Conservation (phyloP, 805 yeast species). For the Kodamaea restingae region DNA sequence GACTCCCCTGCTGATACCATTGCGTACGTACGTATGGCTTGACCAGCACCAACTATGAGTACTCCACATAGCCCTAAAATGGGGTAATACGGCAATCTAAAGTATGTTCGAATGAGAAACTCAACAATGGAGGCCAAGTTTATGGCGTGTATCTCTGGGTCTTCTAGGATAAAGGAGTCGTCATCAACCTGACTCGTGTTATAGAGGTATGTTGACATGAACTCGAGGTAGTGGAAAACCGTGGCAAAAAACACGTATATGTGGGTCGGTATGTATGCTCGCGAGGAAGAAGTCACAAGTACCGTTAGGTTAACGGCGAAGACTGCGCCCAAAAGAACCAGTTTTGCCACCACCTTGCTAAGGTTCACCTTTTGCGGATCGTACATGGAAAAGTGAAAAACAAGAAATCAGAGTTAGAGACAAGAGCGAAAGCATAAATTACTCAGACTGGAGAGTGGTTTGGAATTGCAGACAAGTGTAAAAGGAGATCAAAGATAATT, state of each 20-base stretch:
- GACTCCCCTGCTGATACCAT: constrained; percentile 87
- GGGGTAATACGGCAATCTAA: constrained; percentile 3
- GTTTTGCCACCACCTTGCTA: constrained; percentile 28
- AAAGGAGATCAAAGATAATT: too few relatives aligned
- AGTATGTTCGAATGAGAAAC: constrained; percentile 8
- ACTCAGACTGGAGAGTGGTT: too few relatives aligned
- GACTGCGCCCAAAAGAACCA: constrained; percentile 29
- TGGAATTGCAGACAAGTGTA: too few relatives aligned
- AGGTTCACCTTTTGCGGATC: constrained; percentile 27
- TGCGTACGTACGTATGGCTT: constrained; percentile 62
- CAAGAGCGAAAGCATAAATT: too few relatives aligned
- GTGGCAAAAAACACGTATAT: constrained; percentile 19
- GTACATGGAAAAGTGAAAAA: constrained; percentile 13
- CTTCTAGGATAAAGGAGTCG: constrained; percentile 42
- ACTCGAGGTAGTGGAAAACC: constrained; percentile 79
- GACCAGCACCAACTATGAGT: constrained; percentile 53
- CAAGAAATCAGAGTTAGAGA: too few relatives aligned
- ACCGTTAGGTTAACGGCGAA: constrained; percentile 15
- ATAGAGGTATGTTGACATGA: constrained; percentile 69
- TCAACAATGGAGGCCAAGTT: constrained; percentile 14
- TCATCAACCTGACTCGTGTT: constrained; percentile 62
- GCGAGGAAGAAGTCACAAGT: background rate
- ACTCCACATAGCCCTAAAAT: constrained; percentile 43
- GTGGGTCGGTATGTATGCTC: constrained; percentile 4
- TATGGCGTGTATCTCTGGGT: constrained; percentile 19